Evolutionary conservation across 306 rosid genomes (phyloP).

Genomic region (Cucumis hystrix): DNA sequence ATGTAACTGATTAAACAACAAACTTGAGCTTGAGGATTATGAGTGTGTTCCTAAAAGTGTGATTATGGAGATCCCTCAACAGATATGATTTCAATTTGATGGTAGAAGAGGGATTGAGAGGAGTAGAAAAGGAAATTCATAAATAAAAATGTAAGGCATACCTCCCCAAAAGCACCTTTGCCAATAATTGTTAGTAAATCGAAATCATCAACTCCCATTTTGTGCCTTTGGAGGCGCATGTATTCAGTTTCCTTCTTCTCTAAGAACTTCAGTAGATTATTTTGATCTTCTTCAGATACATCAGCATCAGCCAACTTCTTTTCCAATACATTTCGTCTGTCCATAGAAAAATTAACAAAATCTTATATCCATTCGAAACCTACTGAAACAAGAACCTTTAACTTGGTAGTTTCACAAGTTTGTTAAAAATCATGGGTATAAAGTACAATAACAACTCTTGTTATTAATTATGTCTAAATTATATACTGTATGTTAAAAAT

Average conservation of each 20-base stretch:
- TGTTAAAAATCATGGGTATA: neutral
- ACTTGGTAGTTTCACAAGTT: neutral
- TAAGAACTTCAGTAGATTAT: constrained; percentile 71
- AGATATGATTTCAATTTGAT: neutral
- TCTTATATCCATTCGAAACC: neutral
- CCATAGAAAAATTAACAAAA: constrained; percentile 2
- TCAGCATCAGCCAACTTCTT: constrained; percentile 97
- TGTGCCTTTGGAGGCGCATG: constrained; percentile 97
- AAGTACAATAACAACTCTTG: neutral
- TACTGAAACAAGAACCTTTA: neutral
- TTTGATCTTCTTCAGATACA: constrained; percentile 96
- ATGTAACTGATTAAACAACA: neutral
- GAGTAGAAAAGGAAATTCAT: neutral
- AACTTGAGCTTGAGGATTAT: neutral
- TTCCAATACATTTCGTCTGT: constrained; percentile 74
- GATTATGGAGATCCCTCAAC: neutral
- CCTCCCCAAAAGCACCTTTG: constrained; percentile 99
- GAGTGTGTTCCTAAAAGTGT: neutral
- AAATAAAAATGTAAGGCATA: constrained; percentile 12
- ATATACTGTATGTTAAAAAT: neutral
- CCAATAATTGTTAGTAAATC: constrained; percentile 95
- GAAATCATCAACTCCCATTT: constrained; percentile 93
- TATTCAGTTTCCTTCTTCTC: constrained; percentile 99
- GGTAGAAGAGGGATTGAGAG: neutral
- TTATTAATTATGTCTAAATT: neutral